phyloP scores from a whole-genome alignment of 1,139 yeast genomes.

The Candida sanyaensis region DNA sequence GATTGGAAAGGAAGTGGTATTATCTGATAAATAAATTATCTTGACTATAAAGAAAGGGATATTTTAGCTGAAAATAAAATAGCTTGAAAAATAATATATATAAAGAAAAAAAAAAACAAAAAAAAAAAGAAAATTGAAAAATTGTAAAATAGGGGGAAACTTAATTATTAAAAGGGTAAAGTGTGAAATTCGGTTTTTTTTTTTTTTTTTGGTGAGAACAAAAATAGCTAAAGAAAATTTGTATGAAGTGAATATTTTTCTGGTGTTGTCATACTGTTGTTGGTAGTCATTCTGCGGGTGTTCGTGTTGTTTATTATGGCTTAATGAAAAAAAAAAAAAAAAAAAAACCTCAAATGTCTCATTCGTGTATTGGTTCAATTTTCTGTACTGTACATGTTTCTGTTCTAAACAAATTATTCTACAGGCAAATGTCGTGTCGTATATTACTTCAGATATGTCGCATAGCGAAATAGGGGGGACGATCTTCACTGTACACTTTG shows the following conservation, averaged over 20 bases:
- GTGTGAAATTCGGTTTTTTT: too few species aligned
- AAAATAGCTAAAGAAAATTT: neutral
- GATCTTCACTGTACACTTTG: too few species aligned
- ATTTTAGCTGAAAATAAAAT: neutral
- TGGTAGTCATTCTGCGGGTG: neutral
- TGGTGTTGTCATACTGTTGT: neutral
- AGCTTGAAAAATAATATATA: neutral
- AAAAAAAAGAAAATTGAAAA: neutral
- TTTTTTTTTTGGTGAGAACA: too few species aligned
- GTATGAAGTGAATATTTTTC: neutral
- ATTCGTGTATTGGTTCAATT: neutral
- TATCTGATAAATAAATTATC: too few species aligned
- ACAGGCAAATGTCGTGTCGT: neutral
- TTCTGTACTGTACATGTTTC: neutral
- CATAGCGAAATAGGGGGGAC: neutral
- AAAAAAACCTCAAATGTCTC: slow-evolving; percentile 1
- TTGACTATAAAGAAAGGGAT: too few species aligned
- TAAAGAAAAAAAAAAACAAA: neutral
- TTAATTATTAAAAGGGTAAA: too few species aligned
- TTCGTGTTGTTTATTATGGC: neutral
- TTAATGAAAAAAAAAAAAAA: neutral
- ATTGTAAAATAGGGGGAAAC: too few species aligned
- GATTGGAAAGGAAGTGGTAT: neutral
- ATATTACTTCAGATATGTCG: neutral
- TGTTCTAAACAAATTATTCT: neutral